Evolutionary conservation across 2,329 filamentous ascomycete species (phyloP), one percentile per base, ranked within the genome.

Genomic region (Scedosporium dehoogii): DNA sequence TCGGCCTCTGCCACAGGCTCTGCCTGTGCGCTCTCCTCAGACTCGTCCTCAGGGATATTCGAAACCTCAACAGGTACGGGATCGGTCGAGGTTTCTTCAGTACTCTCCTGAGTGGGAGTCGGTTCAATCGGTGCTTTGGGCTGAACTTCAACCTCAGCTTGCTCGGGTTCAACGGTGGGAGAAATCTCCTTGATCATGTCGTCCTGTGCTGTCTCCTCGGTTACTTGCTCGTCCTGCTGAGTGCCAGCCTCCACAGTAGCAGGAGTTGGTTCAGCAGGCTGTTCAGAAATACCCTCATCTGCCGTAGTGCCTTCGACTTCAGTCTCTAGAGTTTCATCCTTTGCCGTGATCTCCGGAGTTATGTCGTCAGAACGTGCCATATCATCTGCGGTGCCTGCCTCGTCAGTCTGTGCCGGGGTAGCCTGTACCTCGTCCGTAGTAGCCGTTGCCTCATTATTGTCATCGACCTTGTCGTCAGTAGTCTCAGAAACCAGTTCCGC

Each of bases 401-500:
- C 42, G 12, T 48, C 44, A 29, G 44, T 23, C 25, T 14, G 18
- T 14, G 16, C 16, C 14, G 59, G 25, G 21, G 46, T 18, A 33
- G 46, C 21, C 21, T 61, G 42, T 25, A 27, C 53, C 23, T 25
- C 53, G 23, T 25, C 21, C 53, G 53, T 25, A 16, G 23, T 33
- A 53, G 48, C 18, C 18, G 53, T n/a, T 27, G 53, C 7, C 18
- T 27, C 23, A n/a, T 57, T 33, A 12, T 57, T 6, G 7, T 9
- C 53, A 57, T 27, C 14, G 7, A 57, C 7, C n/a, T 7, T 27
- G 4, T 27, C 16, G 23, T 57, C 53, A 27, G 14, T 33, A 55
- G 56, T 12, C 60, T 61, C 61, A 59, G 60, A 48, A n/a, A 42
- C 58, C 51, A 29, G 33, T 29, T 61, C 59, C 14, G 16, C 53